Percentiles rank a stretch among this genome's conserved stretches.
These are phyloP conservation scores for Marasmius fiardii DNA, from an alignment of 1,284 basidiomycete genomes.

Conservation along the genomic window DNA sequence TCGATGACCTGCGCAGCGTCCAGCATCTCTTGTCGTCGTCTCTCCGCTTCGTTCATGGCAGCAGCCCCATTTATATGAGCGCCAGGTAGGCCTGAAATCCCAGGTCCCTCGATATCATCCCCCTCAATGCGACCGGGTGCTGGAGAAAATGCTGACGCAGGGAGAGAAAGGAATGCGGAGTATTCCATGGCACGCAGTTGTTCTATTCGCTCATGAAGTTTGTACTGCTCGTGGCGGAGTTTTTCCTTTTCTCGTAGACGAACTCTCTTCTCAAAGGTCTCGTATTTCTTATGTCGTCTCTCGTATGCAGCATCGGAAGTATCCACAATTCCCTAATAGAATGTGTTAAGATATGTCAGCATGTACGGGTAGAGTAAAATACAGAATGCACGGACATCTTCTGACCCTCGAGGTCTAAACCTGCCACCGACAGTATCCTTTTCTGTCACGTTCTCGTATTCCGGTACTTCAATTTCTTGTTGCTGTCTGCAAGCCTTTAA, in stretches of 20 bases:
- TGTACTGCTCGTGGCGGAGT: conserved; percentile 87
- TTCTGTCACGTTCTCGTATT: conserved; percentile 56
- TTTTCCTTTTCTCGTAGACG: conserved; percentile 88
- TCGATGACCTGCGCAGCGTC: conserved; percentile 61
- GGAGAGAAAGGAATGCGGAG: conserved; percentile 60
- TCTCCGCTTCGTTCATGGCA: conserved; percentile 60
- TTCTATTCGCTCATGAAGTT: conserved; percentile 85
- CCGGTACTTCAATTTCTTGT: conserved; percentile 68
- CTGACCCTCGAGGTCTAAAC: conserved; percentile 61
- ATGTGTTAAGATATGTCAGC: conserved; percentile 6
- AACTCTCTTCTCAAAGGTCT: conserved; percentile 82
- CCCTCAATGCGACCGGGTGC: conserved; percentile 22
- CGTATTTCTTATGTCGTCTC: conserved; percentile 82
- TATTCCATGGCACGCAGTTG: conserved; percentile 75
- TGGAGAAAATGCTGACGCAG: conserved; percentile 51
- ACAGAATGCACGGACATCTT: conserved; percentile 53
- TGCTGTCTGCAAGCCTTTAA: conserved; percentile 67
- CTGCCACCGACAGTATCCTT: conserved; percentile 60
- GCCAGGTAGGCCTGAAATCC: conserved; percentile 25
- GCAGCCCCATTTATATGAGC: conserved; percentile 37
- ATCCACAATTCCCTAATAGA: conserved; percentile 55
- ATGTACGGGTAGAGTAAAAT: conserved; percentile 14
- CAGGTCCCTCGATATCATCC: conserved; percentile 23
- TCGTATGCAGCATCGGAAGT: conserved; percentile 85
- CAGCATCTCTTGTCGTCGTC: conserved; percentile 68